Conservation (phyloP, 1,284 basidiomycete genomes). For the Cutaneotrichosporon dermatis region DNA sequence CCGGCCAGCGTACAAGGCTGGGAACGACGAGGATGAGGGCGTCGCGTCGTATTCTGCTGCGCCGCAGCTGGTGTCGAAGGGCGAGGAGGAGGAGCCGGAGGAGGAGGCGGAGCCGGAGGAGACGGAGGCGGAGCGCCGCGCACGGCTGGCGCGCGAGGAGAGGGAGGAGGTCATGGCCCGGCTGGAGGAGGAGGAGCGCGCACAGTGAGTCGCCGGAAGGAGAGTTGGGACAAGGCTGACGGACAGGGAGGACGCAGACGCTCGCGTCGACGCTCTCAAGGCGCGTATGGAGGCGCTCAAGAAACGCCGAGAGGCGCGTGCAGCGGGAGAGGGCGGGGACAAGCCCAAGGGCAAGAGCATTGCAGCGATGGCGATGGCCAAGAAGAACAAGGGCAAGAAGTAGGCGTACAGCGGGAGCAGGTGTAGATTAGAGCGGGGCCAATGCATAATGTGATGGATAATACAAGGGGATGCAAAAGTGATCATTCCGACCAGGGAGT, state of each 20-base stretch:
- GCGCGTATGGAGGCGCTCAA: conserved; percentile 44
- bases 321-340: neutral
- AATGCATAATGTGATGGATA: neutral
- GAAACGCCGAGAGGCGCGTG: conserved; percentile 34
- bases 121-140: conserved; percentile 40
- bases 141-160: conserved; percentile 42
- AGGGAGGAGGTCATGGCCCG: conserved; percentile 47
- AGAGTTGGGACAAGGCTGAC: neutral
- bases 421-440: neutral
- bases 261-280: conserved; percentile 44
- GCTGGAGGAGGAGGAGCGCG: conserved; percentile 47
- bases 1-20: conserved; percentile 26
- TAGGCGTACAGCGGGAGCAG: neutral
- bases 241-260: conserved; percentile 48
- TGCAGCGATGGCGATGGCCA: neutral
- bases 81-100: conserved; percentile 15
- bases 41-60: conserved; percentile 46
- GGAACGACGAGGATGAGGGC: conserved; percentile 19
- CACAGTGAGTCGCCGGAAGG: conserved; percentile 41
- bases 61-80: conserved; percentile 29
- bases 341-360: neutral
- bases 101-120: conserved; percentile 39
- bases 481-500: no score
- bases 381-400: neutral
- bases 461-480: no score